Conservation (phyloP, 2,329 filamentous ascomycete species). For the Alternaria gansuensis region DNA sequence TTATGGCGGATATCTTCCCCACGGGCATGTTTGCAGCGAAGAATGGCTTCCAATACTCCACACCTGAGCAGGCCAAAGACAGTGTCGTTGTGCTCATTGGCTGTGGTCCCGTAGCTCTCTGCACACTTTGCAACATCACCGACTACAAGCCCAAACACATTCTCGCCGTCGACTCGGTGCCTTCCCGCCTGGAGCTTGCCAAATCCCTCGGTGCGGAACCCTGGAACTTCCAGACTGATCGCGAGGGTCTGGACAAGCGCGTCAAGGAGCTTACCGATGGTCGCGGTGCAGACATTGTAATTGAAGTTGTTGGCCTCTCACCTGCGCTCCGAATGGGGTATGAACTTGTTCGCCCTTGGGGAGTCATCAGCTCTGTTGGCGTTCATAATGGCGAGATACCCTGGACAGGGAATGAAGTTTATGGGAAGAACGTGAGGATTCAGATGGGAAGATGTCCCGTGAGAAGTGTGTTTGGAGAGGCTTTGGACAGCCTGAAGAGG, state of each 20-base stretch:
- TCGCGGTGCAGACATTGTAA: constrained; percentile 83
- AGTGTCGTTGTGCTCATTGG: constrained; percentile 82
- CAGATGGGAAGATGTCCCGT: constrained; percentile 63
- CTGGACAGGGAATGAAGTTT: constrained; percentile 59
- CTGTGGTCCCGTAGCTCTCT: constrained; percentile 82
- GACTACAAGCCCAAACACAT: constrained; percentile 78
- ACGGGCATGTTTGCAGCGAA: constrained; percentile 81
- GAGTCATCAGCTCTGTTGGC: constrained; percentile 58
- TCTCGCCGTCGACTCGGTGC: constrained; percentile 81
- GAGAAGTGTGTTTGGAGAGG: constrained; percentile 59
- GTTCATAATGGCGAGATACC: constrained; percentile 61
- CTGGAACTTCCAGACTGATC: constrained; percentile 77
- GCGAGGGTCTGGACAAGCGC: constrained; percentile 70
- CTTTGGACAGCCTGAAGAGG: constrained; percentile 56
- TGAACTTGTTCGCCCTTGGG: constrained; percentile 61
- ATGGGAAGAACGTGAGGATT: constrained; percentile 60
- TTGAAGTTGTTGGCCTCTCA: constrained; percentile 64
- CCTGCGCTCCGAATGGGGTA: constrained; percentile 60
- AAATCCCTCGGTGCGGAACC: constrained; percentile 79
- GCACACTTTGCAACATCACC: constrained; percentile 79
- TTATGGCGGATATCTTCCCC: constrained; percentile 95
- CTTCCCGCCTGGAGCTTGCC: constrained; percentile 77
- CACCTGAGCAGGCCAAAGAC: constrained; percentile 66
- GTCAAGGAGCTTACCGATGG: constrained; percentile 80
- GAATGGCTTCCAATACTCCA: constrained; percentile 75